These are phyloP conservation scores for Extremus antarcticus DNA, from an alignment of 495 filamentous ascomycete species.

Conservation along the genomic window DNA sequence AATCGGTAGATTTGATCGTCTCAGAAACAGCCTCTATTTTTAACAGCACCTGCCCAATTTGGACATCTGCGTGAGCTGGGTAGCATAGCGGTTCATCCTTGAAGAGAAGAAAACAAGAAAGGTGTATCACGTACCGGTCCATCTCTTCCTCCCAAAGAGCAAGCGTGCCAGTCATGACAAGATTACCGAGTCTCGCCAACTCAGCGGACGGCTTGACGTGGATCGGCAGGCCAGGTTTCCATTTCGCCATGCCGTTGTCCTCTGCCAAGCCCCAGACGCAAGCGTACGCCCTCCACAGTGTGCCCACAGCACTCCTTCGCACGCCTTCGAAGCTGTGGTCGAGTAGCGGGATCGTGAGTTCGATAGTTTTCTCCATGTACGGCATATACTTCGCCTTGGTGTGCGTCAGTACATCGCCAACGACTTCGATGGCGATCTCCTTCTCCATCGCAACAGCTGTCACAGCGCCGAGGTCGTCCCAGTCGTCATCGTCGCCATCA, in stretches of 20 bases:
- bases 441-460: constrained; percentile 89
- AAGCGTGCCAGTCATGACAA: constrained; percentile 75
- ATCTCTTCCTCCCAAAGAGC: constrained; percentile 77
- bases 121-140: constrained; percentile 57
- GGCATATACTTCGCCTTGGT: constrained; percentile 67
- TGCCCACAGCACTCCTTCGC: constrained; percentile 78
- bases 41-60: constrained; percentile 81
- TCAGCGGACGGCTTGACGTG: constrained; percentile 64
- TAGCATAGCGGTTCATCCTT: constrained; percentile 80
- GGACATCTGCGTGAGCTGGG: constrained; percentile 99
- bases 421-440: constrained; percentile 89
- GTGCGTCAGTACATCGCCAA: constrained; percentile 84
- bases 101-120: constrained; percentile 17
- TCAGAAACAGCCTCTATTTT: constrained; percentile 56
- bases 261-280: constrained; percentile 84
- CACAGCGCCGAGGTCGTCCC: constrained; percentile 71
- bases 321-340: constrained; percentile 91
- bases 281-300: constrained; percentile 85
- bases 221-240: constrained; percentile 79
- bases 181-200: constrained; percentile 74
- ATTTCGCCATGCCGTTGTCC: constrained; percentile 64
- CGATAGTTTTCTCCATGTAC: constrained; percentile 83
- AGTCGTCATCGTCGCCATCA: constrained; percentile 34
- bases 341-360: constrained; percentile 63
- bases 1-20: background rate